Percentiles rank a stretch among this genome's conserved stretches.
phyloP scores from a whole-genome alignment of 2,329 filamentous ascomycete genomes.

The Stylonectria norvegica region DNA sequence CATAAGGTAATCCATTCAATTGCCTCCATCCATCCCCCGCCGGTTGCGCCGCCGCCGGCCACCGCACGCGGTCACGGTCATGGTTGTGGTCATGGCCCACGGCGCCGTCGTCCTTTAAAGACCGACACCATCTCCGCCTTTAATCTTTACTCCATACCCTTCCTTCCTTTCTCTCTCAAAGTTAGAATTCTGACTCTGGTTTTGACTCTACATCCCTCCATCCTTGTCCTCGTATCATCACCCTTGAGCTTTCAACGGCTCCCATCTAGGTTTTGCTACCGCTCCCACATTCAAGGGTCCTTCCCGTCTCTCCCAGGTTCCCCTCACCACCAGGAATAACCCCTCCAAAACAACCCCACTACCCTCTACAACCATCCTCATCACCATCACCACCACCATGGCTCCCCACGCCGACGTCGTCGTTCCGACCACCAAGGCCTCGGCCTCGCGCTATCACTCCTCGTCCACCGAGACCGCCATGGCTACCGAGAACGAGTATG shows the following conservation, averaged over 20 bases:
- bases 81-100: too few species aligned
- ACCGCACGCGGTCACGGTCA: too few species aligned
- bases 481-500: slow-evolving; percentile 73
- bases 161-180: too few species aligned
- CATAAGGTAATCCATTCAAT: too few species aligned
- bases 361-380: neutral
- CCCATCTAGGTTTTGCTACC: neutral
- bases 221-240: too few species aligned
- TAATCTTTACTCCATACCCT: too few species aligned
- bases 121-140: too few species aligned
- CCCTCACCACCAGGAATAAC: neutral
- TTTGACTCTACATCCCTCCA: too few species aligned
- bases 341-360: slow-evolving; percentile 1
- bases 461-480: slow-evolving; percentile 78
- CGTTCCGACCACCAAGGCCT: slow-evolving; percentile 25
- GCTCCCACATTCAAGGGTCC: neutral
- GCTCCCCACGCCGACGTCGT: slow-evolving; percentile 55
- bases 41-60: too few species aligned
- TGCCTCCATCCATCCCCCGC: too few species aligned
- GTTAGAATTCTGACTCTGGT: too few species aligned
- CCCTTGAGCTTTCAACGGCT: neutral
- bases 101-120: too few species aligned
- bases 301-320: slow-evolving; percentile 7
- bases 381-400: slow-evolving; percentile 40
- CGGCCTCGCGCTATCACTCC: slow-evolving; percentile 60